Evolutionary conservation across 2,329 filamentous ascomycete species (phyloP).

Genomic region (Aspergillus hiratsukae): DNA sequence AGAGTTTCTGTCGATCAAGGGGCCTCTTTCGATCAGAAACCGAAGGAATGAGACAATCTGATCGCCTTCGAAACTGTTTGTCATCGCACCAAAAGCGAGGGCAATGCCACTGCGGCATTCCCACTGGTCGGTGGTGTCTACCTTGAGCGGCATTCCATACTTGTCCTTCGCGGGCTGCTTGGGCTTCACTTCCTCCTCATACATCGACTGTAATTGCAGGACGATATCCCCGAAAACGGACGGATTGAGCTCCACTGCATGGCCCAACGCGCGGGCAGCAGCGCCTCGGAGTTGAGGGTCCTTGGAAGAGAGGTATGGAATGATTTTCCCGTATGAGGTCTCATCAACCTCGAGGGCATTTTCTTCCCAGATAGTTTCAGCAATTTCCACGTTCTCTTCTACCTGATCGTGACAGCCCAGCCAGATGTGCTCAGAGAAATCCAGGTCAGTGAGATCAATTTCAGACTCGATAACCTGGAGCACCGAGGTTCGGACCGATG

Average conservation of each 20-base stretch:
- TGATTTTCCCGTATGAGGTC: conserved; percentile 61
- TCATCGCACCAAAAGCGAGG: conserved; percentile 77
- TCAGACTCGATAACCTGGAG: conserved; percentile 88
- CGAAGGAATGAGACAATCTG: conserved; percentile 73
- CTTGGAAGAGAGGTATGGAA: conserved; percentile 73
- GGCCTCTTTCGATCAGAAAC: conserved; percentile 81
- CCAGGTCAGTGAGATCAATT: conserved; percentile 81
- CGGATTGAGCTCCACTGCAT: conserved; percentile 61
- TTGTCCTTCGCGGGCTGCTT: conserved; percentile 80
- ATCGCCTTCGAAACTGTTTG: conserved; percentile 61
- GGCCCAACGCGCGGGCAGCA: conserved; percentile 74
- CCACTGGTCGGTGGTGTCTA: conserved; percentile 84
- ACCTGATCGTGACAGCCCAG: conserved; percentile 87
- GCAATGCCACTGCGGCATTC: conserved; percentile 86
- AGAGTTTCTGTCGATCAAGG: conserved; percentile 75
- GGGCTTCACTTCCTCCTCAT: conserved; percentile 75
- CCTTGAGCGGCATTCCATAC: conserved; percentile 90
- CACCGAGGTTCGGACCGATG: conserved; percentile 74
- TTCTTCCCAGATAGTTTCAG: conserved; percentile 89
- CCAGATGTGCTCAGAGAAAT: conserved; percentile 89
- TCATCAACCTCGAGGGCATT: conserved; percentile 69
- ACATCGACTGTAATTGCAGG: conserved; percentile 62
- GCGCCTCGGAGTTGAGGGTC: conserved; percentile 80
- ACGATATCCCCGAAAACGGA: conserved; percentile 60
- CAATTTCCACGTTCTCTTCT: conserved; percentile 78